A percentile compares a stretch with the other conserved stretches of the same genome.
Conservation (phyloP, 2,329 filamentous ascomycete species). For the Chaetoscypha palmicola region DNA sequence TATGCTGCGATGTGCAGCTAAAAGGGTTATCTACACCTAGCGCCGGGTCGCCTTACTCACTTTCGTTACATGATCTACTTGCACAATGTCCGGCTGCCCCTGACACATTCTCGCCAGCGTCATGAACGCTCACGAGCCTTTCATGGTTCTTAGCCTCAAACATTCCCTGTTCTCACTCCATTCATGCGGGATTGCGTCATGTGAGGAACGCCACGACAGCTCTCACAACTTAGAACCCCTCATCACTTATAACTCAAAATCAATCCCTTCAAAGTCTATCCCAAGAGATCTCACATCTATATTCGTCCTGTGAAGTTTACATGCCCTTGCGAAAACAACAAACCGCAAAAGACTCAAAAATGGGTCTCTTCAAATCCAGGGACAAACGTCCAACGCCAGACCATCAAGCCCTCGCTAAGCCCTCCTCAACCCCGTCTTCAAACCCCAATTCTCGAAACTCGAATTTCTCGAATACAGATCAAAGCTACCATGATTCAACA, state of each 20-base stretch:
- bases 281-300: not conserved
- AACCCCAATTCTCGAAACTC: constrained; percentile 1
- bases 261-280: not conserved
- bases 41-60: too few relatives aligned
- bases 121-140: too few relatives aligned
- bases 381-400: constrained; percentile 14
- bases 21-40: too few relatives aligned
- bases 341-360: constrained; percentile 4
- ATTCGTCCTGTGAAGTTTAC: not conserved
- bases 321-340: constrained; percentile 2
- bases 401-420: constrained; percentile 1
- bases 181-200: not conserved
- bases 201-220: not conserved
- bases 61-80: too few relatives aligned
- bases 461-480: constrained; percentile 6
- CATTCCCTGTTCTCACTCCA: not conserved
- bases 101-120: too few relatives aligned
- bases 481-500: constrained; percentile 20
- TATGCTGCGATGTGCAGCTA: too few relatives aligned
- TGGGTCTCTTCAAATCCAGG: constrained; percentile 22
- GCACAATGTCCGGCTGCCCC: too few relatives aligned
- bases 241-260: not conserved
- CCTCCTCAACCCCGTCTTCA: too few relatives aligned
- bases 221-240: not conserved
- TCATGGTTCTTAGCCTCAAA: not conserved